Conservation (phyloP, 352 stramenopile genomes). For the Globisporangium cystogenes region DNA sequence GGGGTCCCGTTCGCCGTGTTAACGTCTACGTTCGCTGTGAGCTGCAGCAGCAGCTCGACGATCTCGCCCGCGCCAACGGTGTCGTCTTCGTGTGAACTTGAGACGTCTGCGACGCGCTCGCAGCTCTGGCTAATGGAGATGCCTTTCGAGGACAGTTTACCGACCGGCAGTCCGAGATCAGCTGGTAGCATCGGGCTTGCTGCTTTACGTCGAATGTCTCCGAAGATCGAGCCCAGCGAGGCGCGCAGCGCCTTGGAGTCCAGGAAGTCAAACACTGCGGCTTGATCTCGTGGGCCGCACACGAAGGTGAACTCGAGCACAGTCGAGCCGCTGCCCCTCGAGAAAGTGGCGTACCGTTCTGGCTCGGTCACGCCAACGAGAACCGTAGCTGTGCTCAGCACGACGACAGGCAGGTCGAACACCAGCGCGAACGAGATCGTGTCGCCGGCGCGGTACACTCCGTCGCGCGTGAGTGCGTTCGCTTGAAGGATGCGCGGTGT, state of each 20-base stretch:
- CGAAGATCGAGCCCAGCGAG: conserved; percentile 33
- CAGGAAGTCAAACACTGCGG: conserved; percentile 34
- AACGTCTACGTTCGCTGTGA: conserved; percentile 43
- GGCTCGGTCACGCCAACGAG: conserved; percentile 19
- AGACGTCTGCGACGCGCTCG: conserved; percentile 25
- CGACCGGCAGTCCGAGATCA: conserved; percentile 29
- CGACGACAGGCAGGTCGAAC: conserved; percentile 49
- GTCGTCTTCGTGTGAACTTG: conserved; percentile 42
- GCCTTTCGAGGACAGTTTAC: conserved; percentile 37
- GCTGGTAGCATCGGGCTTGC: conserved; percentile 27
- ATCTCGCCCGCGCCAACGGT: conserved; percentile 48
- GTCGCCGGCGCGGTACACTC: conserved; percentile 51
- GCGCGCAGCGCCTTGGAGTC: conserved; percentile 26
- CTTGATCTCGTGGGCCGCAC: conserved; percentile 28
- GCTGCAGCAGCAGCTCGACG: conserved; percentile 48
- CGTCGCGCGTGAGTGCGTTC: conserved; percentile 43
- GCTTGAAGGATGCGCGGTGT: conserved; percentile 34
- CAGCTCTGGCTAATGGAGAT: conserved; percentile 53
- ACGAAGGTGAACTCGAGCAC: conserved; percentile 44
- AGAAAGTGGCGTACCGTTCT: conserved; percentile 41
- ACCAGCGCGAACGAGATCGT: conserved; percentile 35
- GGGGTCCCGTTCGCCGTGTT: conserved; percentile 24
- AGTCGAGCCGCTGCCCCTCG: conserved; percentile 35
- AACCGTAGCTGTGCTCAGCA: conserved; percentile 27
- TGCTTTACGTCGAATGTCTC: conserved; percentile 43